Conservation (phyloP, 257 asterid species). For the Nyctanthes arbortristis region DNA sequence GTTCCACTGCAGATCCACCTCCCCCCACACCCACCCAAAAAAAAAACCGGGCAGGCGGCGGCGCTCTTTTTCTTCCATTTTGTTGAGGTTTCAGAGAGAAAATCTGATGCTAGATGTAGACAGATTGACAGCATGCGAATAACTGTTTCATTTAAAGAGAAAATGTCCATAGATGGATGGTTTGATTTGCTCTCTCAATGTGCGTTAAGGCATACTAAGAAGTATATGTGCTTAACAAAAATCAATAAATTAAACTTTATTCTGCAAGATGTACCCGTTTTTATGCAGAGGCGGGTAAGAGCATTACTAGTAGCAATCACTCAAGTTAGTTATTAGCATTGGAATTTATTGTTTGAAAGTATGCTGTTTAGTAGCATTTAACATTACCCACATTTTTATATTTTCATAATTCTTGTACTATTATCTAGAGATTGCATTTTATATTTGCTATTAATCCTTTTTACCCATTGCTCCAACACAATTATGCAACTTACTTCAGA, state of each 20-base stretch:
- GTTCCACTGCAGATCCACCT: too few species aligned
- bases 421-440: background rate
- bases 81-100: background rate
- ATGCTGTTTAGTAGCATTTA: background rate
- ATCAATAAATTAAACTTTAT: background rate
- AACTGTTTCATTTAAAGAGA: background rate
- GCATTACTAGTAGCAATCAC: background rate
- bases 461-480: background rate
- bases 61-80: too few species aligned
- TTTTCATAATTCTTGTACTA: background rate
- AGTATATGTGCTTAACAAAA: background rate
- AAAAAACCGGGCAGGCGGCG: background rate
- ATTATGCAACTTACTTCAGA: background rate
- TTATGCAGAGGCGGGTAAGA: background rate
- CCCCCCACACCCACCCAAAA: too few species aligned
- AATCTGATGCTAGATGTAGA: background rate
- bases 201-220: background rate
- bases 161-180: background rate
- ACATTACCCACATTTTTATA: background rate
- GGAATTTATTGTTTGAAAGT: background rate
- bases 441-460: background rate
- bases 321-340: background rate
- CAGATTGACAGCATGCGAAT: background rate
- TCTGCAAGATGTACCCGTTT: background rate
- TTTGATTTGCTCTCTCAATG: conserved; percentile 2